These are phyloP conservation scores for Jacaranda copaia DNA, from an alignment of 257 asterid genomes.

Conservation along the genomic window DNA sequence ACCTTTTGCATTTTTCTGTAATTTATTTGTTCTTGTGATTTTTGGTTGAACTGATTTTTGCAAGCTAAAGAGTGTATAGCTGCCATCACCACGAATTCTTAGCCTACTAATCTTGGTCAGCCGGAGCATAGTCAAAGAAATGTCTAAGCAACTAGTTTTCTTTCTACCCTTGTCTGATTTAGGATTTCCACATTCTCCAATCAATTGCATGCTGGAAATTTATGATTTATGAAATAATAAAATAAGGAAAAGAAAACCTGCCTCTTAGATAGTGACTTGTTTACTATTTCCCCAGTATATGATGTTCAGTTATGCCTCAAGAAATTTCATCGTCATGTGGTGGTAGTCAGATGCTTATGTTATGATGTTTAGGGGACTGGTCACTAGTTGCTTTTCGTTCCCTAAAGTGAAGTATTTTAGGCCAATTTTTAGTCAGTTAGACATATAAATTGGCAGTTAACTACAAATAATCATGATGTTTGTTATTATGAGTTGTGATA, in stretches of 20 bases:
- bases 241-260: background rate
- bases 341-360: background rate
- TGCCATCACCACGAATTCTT: background rate
- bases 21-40: background rate
- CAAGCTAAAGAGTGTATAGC: background rate
- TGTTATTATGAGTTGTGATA: background rate
- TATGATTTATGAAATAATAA: background rate
- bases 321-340: conserved; percentile 5
- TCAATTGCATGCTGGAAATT: background rate
- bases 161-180: background rate
- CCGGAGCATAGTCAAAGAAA: background rate
- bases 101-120: background rate
- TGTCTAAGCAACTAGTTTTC: background rate
- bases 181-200: background rate
- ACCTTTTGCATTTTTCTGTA: background rate
- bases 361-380: background rate
- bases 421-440: background rate
- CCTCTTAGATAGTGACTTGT: background rate
- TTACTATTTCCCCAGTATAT: background rate
- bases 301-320: background rate
- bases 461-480: background rate
- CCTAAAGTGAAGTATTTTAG: background rate
- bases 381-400: background rate
- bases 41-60: conserved; percentile 15
- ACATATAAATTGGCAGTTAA: background rate